Conservation (phyloP, 2,329 filamentous ascomycete species). For the Aspergillus ochraceus region DNA sequence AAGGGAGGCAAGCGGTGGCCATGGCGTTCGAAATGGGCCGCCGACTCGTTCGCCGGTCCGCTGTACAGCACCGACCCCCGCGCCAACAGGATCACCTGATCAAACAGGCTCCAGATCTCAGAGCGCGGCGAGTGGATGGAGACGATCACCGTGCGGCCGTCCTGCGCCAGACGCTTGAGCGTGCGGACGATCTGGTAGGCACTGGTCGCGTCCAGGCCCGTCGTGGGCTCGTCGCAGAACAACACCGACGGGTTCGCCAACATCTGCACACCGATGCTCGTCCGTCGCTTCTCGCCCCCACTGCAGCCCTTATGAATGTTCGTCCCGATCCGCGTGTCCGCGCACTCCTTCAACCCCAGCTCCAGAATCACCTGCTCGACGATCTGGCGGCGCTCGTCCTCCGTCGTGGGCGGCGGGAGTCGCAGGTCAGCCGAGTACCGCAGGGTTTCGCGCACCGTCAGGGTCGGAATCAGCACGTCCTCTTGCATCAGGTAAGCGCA, state of each 20-base stretch:
- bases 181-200: conserved; percentile 73
- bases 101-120: conserved; percentile 77
- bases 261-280: conserved; percentile 75
- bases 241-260: conserved; percentile 76
- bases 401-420: conserved; percentile 62
- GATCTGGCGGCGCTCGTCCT: conserved; percentile 59
- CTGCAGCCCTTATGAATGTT: conserved; percentile 72
- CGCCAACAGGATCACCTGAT: conserved; percentile 68
- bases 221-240: conserved; percentile 78
- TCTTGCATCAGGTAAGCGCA: conserved; percentile 68
- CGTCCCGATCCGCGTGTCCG: conserved; percentile 71
- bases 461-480: conserved; percentile 69
- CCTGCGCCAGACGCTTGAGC: conserved; percentile 65
- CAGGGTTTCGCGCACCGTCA: conserved; percentile 75
- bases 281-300: conserved; percentile 74
- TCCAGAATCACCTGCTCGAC: conserved; percentile 78
- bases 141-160: conserved; percentile 69
- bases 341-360: conserved; percentile 73
- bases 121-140: conserved; percentile 77
- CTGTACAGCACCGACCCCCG: conserved; percentile 69
- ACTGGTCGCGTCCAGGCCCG: conserved; percentile 70
- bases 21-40: conserved; percentile 63
- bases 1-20: conserved; percentile 67
- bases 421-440: conserved; percentile 71
- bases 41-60: conserved; percentile 57